Percentiles rank a stretch among this genome's conserved stretches.
phyloP scores from a whole-genome alignment of 352 stramenopile genomes.

The Phytophthora cajani region DNA sequence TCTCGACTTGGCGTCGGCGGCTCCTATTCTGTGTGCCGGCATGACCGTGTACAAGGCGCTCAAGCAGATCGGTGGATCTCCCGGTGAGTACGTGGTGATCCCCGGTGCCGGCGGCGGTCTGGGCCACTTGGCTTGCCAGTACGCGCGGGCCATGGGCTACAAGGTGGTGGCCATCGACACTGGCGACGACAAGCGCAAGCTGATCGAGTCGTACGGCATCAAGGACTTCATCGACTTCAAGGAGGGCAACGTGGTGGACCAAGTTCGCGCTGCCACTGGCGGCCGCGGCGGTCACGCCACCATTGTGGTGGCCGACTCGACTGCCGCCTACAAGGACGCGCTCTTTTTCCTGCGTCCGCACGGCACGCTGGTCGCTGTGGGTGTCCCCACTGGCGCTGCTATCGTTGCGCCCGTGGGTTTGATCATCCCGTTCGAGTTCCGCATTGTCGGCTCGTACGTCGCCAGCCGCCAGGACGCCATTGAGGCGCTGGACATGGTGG shows the following conservation, averaged over 20 bases:
- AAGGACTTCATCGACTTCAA: conserved; percentile 78
- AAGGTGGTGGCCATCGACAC: conserved; percentile 79
- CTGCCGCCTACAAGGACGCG: conserved; percentile 1
- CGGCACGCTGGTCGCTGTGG: conserved; percentile 67
- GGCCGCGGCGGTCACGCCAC: not conserved
- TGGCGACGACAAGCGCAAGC: conserved; percentile 65
- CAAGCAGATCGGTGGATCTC: conserved; percentile 58
- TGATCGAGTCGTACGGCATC: conserved; percentile 72
- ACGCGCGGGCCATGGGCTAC: conserved; percentile 73
- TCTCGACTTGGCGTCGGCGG: conserved; percentile 52
- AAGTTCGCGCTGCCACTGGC: conserved; percentile 12
- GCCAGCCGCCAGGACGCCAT: conserved; percentile 64
- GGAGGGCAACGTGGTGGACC: conserved; percentile 51
- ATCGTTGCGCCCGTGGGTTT: conserved; percentile 43
- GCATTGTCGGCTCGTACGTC: conserved; percentile 62
- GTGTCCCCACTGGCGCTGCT: conserved; percentile 63
- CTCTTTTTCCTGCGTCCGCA: not conserved
- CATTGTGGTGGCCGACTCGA: conserved; percentile 2
- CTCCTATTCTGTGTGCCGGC: conserved; percentile 85
- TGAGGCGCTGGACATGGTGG: conserved; percentile 60
- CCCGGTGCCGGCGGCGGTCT: conserved; percentile 76
- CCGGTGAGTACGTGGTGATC: conserved; percentile 66
- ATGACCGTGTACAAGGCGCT: conserved; percentile 89
- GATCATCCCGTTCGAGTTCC: conserved; percentile 48
- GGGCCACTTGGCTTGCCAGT: conserved; percentile 83